These are phyloP conservation scores for Xylariaceae sp. DNA, from an alignment of 2,329 filamentous ascomycete genomes.

Conservation along the genomic window DNA sequence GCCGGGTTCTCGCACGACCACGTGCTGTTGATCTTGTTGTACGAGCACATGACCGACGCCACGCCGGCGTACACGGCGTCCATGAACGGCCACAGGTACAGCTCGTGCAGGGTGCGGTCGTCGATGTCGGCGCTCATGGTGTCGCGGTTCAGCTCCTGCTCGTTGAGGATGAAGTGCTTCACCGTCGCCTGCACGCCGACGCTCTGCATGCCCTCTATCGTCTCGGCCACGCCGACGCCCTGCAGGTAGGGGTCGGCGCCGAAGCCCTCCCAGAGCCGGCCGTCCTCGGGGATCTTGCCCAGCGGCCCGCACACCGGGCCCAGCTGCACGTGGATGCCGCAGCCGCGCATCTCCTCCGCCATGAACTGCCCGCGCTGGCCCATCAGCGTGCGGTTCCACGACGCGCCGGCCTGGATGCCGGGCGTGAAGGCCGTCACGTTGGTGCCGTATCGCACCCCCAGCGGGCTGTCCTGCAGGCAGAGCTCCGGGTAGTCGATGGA, in stretches of 20 bases:
- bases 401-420: slow-evolving; percentile 69
- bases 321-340: slow-evolving; percentile 67
- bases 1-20: slow-evolving; percentile 60
- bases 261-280: slow-evolving; percentile 80
- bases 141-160: slow-evolving; percentile 56
- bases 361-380: slow-evolving; percentile 60
- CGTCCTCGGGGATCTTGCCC: slow-evolving; percentile 64
- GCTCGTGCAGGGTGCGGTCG: slow-evolving; percentile 60
- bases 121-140: slow-evolving; percentile 50
- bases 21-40: slow-evolving; percentile 63
- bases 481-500: slow-evolving; percentile 61
- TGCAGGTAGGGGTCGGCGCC: slow-evolving; percentile 69
- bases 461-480: slow-evolving; percentile 73
- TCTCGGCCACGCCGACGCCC: slow-evolving; percentile 54
- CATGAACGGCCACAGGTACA: slow-evolving; percentile 61
- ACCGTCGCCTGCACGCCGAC: slow-evolving; percentile 43
- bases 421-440: slow-evolving; percentile 72
- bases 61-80: slow-evolving; percentile 61
- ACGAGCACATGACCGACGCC: slow-evolving; percentile 63
- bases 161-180: slow-evolving; percentile 60
- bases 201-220: slow-evolving; percentile 49
- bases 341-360: slow-evolving; percentile 60
- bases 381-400: slow-evolving; percentile 72
- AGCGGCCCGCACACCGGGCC: slow-evolving; percentile 71
- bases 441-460: slow-evolving; percentile 65